These are phyloP conservation scores for Pecoramyces ruminantium DNA, from an alignment of 192 early-diverging fungal genomes.

Conservation along the genomic window DNA sequence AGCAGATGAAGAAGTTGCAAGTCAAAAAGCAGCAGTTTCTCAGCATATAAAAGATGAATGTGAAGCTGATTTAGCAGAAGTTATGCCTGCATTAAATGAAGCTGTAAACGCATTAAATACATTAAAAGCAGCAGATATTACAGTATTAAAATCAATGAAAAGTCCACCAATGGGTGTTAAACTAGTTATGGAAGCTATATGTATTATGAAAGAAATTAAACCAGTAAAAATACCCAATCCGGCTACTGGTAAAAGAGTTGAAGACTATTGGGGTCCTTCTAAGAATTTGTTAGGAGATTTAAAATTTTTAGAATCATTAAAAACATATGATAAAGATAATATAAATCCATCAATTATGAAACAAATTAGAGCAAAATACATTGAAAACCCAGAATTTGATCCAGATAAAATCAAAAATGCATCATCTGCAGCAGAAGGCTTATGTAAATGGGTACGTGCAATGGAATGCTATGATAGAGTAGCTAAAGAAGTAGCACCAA, in stretches of 20 bases:
- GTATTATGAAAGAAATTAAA: constrained; percentile 44
- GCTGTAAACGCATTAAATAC: constrained; percentile 34
- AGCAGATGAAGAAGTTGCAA: constrained; percentile 38
- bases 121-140: constrained; percentile 37
- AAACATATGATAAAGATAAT: constrained; percentile 40
- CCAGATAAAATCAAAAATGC: constrained; percentile 43
- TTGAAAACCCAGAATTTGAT: constrained; percentile 42
- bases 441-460: constrained; percentile 39
- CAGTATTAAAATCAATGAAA: constrained; percentile 43
- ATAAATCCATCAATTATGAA: constrained; percentile 35
- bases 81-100: constrained; percentile 33
- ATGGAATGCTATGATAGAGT: constrained; percentile 41
- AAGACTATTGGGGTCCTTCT: constrained; percentile 34
- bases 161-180: constrained; percentile 39
- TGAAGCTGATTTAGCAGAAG: constrained; percentile 39
- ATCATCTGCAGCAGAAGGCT: constrained; percentile 38
- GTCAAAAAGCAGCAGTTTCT: constrained; percentile 29
- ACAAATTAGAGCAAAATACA: constrained; percentile 33
- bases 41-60: constrained; percentile 40
- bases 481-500: constrained; percentile 43
- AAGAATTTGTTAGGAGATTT: constrained; percentile 33
- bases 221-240: constrained; percentile 40
- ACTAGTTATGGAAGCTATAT: constrained; percentile 42
- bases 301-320: constrained; percentile 30
- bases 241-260: constrained; percentile 41